Evolutionary conservation across 768 basidiomycete species (phyloP).

Genomic region (Rhizopogon vesiculosus): DNA sequence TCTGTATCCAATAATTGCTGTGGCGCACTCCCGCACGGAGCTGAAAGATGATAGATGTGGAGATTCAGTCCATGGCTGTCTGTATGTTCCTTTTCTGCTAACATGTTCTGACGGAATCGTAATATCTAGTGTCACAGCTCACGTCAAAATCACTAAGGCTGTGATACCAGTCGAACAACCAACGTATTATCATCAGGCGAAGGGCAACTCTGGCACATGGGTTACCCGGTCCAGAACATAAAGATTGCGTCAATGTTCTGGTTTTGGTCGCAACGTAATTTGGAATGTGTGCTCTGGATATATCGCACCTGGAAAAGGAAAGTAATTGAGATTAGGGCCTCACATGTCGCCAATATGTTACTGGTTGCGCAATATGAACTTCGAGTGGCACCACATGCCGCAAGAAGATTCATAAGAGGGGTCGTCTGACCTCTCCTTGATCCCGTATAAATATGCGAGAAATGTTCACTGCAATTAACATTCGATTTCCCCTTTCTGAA

Average conservation of each 20-base stretch:
- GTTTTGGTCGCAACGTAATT: neutral
- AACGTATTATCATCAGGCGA: too few species aligned
- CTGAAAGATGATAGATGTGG: neutral
- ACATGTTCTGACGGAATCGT: neutral
- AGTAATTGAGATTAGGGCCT: slow-evolving; percentile 6
- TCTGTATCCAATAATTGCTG: neutral
- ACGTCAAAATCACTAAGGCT: neutral
- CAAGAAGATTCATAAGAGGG: neutral
- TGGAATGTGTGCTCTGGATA: neutral
- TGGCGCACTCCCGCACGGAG: neutral
- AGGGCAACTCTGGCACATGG: too few species aligned
- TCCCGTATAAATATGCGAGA: slow-evolving; percentile 12
- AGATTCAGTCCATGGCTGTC: neutral
- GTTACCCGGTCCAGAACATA: too few species aligned
- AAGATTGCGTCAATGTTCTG: too few species aligned
- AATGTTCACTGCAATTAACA: neutral
- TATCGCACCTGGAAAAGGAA: slow-evolving; percentile 5
- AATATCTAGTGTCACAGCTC: neutral
- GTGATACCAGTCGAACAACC: too few species aligned
- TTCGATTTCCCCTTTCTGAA: neutral
- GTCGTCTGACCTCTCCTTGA: neutral
- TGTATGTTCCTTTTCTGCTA: neutral
- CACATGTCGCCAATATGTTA: slow-evolving; percentile 10
- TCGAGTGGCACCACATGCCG: slow-evolving; percentile 1
- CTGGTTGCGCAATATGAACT: slow-evolving; percentile 16